Conservation (phyloP, 73 alveolate genomes). For the Diophrys appendiculata region DNA sequence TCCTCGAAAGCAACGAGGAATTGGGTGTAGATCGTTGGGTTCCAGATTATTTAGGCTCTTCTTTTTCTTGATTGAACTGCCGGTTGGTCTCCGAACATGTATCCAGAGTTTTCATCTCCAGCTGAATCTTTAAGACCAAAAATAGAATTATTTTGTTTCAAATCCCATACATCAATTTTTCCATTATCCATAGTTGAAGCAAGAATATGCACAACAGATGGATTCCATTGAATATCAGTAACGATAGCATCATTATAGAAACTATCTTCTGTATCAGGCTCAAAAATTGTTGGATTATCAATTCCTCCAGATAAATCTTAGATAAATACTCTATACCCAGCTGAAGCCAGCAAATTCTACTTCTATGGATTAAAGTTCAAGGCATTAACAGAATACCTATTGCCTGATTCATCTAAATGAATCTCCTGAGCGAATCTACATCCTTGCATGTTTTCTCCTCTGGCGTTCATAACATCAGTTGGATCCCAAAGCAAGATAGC, state of each 20-base stretch:
- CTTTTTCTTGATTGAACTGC: conserved; percentile 44
- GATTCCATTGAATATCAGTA: conserved; percentile 84
- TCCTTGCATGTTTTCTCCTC: conserved; percentile 50
- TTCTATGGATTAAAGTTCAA: conserved; percentile 82
- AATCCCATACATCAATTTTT: conserved; percentile 83
- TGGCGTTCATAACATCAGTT: conserved; percentile 49
- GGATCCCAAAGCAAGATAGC: conserved; percentile 88
- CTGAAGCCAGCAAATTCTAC: conserved; percentile 82
- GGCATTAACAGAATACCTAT: conserved; percentile 57
- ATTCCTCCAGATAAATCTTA: conserved; percentile 65
- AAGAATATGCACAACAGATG: conserved; percentile 78
- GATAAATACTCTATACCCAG: conserved; percentile 83
- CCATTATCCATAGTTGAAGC: conserved; percentile 89
- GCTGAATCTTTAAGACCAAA: conserved; percentile 68
- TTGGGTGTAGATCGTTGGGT: conserved; percentile 85
- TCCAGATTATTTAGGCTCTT: conserved; percentile 74
- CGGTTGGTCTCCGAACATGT: conserved; percentile 33
- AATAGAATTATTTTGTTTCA: conserved; percentile 70
- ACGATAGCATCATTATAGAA: conserved; percentile 69
- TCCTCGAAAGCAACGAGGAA: conserved; percentile 82
- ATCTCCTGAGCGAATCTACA: conserved; percentile 65
- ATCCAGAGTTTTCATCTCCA: conserved; percentile 13
- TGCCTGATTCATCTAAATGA: conserved; percentile 45
- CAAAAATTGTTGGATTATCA: conserved; percentile 66
- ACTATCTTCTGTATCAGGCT: conserved; percentile 64